A percentile compares a stretch with the other conserved stretches of the same genome.
phyloP scores from a whole-genome alignment of 345 rosid genomes.

The Acer saccharum region DNA sequence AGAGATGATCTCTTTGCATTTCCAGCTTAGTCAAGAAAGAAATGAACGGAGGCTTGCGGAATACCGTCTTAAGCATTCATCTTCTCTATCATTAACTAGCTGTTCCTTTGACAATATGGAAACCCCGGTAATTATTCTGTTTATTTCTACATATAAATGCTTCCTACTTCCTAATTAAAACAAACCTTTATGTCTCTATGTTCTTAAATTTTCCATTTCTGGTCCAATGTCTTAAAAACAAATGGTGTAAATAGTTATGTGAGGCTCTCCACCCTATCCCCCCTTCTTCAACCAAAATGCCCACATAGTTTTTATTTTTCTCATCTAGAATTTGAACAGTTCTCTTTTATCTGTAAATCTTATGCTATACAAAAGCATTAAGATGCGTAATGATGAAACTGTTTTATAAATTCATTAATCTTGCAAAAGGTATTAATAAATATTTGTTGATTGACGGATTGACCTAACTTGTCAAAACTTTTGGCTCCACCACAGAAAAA shows the following conservation, averaged over 20 bases:
- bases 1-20: slow-evolving; percentile 80
- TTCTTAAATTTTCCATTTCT: background rate
- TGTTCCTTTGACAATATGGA: slow-evolving; percentile 25
- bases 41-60: slow-evolving; percentile 85
- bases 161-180: slow-evolving; percentile 10
- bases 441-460: background rate
- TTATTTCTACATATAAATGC: background rate
- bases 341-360: background rate
- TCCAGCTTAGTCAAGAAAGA: slow-evolving; percentile 93
- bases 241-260: background rate
- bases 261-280: background rate
- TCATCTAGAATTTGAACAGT: background rate
- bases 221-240: background rate
- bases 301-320: background rate
- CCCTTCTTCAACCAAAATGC: background rate
- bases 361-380: background rate
- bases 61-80: slow-evolving; percentile 61
- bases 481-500: background rate
- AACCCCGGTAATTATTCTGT: slow-evolving; percentile 28
- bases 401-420: background rate
- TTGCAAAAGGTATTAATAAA: background rate
- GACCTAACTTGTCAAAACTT: background rate
- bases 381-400: background rate
- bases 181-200: background rate
- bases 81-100: slow-evolving; percentile 51